These are phyloP conservation scores for Vitis cinerea DNA, from an alignment of 164 flowering plant genomes.

Conservation along the genomic window DNA sequence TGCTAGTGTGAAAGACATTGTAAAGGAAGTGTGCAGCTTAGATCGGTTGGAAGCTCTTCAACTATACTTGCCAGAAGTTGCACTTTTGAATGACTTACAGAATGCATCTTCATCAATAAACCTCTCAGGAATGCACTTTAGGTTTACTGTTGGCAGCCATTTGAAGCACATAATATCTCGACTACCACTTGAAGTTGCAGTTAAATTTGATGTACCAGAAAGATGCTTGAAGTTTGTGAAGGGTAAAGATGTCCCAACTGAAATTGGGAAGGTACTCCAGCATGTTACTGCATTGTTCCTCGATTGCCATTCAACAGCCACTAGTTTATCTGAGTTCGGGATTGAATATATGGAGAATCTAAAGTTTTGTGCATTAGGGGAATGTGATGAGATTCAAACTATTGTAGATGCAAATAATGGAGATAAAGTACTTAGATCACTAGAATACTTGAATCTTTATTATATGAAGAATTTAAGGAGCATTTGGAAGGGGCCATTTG, in stretches of 20 bases:
- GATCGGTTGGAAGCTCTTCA: too few species aligned
- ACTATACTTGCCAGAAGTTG: too few species aligned
- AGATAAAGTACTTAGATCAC: background rate
- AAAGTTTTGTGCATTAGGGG: slow-evolving; percentile 7
- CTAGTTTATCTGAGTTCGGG: slow-evolving; percentile 13
- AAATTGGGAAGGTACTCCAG: background rate
- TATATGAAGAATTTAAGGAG: slow-evolving; percentile 10
- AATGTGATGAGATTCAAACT: slow-evolving; percentile 14
- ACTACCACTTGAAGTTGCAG: background rate
- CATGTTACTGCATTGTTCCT: slow-evolving; percentile 5
- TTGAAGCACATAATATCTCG: background rate
- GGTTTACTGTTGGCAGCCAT: slow-evolving; percentile 10
- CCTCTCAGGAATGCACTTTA: background rate
- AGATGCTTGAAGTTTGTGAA: slow-evolving; percentile 3
- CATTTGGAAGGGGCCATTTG: background rate
- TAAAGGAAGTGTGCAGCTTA: too few species aligned
- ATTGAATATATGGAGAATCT: slow-evolving; percentile 3
- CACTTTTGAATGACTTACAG: too few species aligned
- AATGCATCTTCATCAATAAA: too few species aligned
- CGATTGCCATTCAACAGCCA: slow-evolving; percentile 3
- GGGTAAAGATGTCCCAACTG: background rate
- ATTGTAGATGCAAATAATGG: slow-evolving; percentile 1
- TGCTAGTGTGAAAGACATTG: too few species aligned
- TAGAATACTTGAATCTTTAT: slow-evolving; percentile 2
- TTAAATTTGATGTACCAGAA: background rate